A percentile compares a stretch with the other conserved stretches of the same genome.
phyloP scores from a whole-genome alignment of 495 filamentous ascomycete species.

The Penicillium crystallinum region DNA sequence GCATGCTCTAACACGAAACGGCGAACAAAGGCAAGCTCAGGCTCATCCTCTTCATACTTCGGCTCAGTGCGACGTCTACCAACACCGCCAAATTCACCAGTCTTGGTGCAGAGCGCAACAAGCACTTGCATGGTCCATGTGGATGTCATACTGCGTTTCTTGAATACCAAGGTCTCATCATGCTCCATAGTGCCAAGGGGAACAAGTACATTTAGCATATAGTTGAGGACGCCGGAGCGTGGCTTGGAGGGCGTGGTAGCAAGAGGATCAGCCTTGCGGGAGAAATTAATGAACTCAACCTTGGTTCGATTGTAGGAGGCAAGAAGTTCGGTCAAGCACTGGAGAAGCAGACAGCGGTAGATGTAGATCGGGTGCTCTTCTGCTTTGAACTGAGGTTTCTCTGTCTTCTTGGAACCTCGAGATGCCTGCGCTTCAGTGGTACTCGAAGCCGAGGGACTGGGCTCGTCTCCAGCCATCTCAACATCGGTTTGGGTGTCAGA shows the following conservation, averaged over 20 bases:
- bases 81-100: slow-evolving; percentile 58
- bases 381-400: slow-evolving; percentile 79
- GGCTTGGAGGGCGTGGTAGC: slow-evolving; percentile 89
- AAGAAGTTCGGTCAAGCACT: slow-evolving; percentile 90
- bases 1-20: slow-evolving; percentile 93
- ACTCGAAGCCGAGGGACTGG: slow-evolving; percentile 34
- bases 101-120: slow-evolving; percentile 81
- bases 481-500: slow-evolving; percentile 44
- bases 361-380: slow-evolving; percentile 95
- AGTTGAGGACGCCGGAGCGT: slow-evolving; percentile 86
- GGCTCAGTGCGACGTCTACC: slow-evolving; percentile 36
- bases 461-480: slow-evolving; percentile 44
- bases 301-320: slow-evolving; percentile 90
- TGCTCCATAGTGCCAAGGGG: slow-evolving; percentile 71
- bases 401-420: slow-evolving; percentile 51
- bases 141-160: slow-evolving; percentile 80
- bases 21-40: slow-evolving; percentile 85
- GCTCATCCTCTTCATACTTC: slow-evolving; percentile 68
- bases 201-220: slow-evolving; percentile 80
- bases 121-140: slow-evolving; percentile 78
- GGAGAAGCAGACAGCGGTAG: slow-evolving; percentile 91
- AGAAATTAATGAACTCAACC: slow-evolving; percentile 98
- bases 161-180: slow-evolving; percentile 65
- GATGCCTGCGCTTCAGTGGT: slow-evolving; percentile 23
- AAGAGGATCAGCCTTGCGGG: slow-evolving; percentile 76